A percentile compares a stretch with the other conserved stretches of the same genome.
Evolutionary conservation across 108 stramenopile species (phyloP).

Genomic region (Aurantiochytrium sp.): DNA sequence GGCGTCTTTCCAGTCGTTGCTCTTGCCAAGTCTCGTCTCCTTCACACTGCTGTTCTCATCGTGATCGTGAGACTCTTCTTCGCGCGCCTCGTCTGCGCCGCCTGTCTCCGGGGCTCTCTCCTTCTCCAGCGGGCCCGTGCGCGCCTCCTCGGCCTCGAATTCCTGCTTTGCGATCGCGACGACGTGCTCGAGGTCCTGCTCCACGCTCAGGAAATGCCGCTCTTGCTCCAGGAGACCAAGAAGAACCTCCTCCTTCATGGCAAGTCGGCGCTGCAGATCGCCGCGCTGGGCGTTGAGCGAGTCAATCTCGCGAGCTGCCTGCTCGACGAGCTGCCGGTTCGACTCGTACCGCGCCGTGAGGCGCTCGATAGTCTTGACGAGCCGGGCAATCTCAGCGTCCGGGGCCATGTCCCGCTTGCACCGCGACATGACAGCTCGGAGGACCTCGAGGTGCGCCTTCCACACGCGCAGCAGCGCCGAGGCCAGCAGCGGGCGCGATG

Average conservation of each 20-base stretch:
- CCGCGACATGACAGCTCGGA: not conserved
- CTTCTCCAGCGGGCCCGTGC: not conserved
- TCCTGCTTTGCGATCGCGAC: not conserved
- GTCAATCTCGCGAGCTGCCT: not conserved
- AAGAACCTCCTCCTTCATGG: not conserved
- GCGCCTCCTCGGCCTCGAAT: not conserved
- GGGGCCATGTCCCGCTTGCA: not conserved
- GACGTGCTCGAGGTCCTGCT: not conserved
- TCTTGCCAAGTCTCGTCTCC: too few species aligned
- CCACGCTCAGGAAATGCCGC: not conserved
- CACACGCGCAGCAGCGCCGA: not conserved
- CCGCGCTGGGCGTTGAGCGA: not conserved
- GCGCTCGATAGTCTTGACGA: not conserved
- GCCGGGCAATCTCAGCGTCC: not conserved
- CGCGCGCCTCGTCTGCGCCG: too few species aligned
- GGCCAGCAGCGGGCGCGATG: not conserved
- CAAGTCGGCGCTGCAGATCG: not conserved
- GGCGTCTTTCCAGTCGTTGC: too few species aligned
- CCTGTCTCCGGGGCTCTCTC: too few species aligned
- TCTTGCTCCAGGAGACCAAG: not conserved
- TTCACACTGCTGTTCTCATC: too few species aligned
- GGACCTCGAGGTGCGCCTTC: not conserved
- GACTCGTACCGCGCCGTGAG: not conserved
- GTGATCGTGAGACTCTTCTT: too few species aligned
- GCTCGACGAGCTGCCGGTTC: not conserved